Evolutionary conservation across 1,139 yeast genomes (phyloP).

Genomic region (Hemisphaericaspora xylofermentans): DNA sequence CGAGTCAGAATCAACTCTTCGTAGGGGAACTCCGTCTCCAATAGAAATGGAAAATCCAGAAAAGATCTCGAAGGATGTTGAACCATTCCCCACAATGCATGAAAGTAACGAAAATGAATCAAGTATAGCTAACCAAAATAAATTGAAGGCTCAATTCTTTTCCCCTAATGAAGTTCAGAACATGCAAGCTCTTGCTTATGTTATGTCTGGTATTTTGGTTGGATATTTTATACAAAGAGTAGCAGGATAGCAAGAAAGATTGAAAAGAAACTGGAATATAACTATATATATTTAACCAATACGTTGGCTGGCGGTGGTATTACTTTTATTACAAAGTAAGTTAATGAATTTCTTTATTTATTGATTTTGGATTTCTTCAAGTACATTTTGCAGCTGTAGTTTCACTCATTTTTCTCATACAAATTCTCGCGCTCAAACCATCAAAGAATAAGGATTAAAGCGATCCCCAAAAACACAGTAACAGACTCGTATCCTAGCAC

Average conservation of each 20-base stretch:
- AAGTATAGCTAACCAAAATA: not conserved
- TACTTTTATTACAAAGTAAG: not conserved
- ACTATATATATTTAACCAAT: not conserved
- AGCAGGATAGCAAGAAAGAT: constrained; percentile 5
- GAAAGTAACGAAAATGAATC: not conserved
- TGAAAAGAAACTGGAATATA: not conserved
- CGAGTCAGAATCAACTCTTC: not conserved
- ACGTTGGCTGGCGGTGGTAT: not conserved
- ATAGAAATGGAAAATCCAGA: not conserved
- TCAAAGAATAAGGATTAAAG: too few species aligned
- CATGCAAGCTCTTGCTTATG: constrained; percentile 13
- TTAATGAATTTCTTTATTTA: too few species aligned
- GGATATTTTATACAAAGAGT: constrained; percentile 13
- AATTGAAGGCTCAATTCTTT: constrained; percentile 1
- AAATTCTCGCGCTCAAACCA: too few species aligned
- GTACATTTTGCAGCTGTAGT: too few species aligned
- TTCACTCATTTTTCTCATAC: too few species aligned
- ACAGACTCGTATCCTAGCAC: too few species aligned
- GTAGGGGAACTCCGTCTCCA: not conserved
- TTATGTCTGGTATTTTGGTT: constrained; percentile 13
- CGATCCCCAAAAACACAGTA: too few species aligned
- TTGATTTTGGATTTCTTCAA: not conserved
- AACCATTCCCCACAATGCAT: constrained; percentile 15
- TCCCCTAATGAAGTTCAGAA: constrained; percentile 7
- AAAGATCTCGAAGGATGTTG: constrained; percentile 9